Conservation (phyloP, 2,329 filamentous ascomycete species). For the Trichoderma arundinaceum region DNA sequence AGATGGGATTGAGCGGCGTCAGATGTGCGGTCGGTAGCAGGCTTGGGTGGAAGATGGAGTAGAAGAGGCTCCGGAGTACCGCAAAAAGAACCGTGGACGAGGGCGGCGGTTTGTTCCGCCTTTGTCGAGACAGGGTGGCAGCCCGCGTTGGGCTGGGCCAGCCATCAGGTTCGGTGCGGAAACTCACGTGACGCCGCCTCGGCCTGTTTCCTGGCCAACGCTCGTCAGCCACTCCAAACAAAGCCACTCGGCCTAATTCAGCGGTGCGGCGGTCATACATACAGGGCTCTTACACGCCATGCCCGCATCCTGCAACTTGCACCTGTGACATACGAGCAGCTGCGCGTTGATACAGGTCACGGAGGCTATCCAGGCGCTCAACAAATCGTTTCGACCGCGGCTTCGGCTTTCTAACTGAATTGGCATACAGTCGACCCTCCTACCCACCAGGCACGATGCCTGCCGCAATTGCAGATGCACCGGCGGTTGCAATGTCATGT, state of each 20-base stretch:
- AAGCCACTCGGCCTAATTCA: constrained; percentile 6
- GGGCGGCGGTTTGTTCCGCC: constrained; percentile 41
- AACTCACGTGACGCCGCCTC: constrained; percentile 27
- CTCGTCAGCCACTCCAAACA: constrained; percentile 10
- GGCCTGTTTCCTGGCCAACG: constrained; percentile 36
- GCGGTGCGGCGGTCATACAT: constrained; percentile 9
- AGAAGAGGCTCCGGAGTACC: constrained; percentile 35
- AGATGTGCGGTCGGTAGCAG: constrained; percentile 22
- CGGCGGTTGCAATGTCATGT: constrained; percentile 73
- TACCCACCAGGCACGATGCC: constrained; percentile 56
- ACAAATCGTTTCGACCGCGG: background rate
- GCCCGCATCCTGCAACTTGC: constrained; percentile 17
- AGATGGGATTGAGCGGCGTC: constrained; percentile 39
- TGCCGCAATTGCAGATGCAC: constrained; percentile 64
- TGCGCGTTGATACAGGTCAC: constrained; percentile 3
- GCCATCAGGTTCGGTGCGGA: constrained; percentile 19
- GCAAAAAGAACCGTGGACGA: constrained; percentile 42
- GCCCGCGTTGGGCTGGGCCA: constrained; percentile 15
- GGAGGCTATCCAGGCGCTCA: background rate
- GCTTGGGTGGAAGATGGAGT: constrained; percentile 43
- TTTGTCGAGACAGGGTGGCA: constrained; percentile 31
- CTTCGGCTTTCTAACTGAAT: background rate
- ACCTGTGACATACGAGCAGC: constrained; percentile 13
- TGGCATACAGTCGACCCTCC: constrained; percentile 1
- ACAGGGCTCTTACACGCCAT: constrained; percentile 9